phyloP scores from a whole-genome alignment of 2,329 filamentous ascomycete species.

The Fusarium palustre region DNA sequence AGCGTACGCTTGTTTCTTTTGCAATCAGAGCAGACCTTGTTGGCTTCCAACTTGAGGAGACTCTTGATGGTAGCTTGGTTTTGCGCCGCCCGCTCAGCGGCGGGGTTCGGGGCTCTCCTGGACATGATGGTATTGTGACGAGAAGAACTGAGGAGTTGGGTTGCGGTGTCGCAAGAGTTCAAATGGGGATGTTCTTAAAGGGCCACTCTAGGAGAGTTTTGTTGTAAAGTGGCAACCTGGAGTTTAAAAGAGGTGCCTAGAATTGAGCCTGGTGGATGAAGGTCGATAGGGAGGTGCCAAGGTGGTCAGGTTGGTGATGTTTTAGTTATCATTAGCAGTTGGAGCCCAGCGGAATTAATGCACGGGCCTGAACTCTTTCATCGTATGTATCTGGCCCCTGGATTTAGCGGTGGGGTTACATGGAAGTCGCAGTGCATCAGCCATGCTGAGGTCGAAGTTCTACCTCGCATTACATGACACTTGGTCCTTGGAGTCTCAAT shows the following conservation, averaged over 20 bases:
- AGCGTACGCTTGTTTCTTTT: conserved; percentile 95
- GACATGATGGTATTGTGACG: conserved; percentile 69
- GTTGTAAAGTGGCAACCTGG: conserved; percentile 44
- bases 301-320: conserved; percentile 43
- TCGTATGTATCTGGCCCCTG: conserved; percentile 36
- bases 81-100: conserved; percentile 88
- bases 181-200: not conserved
- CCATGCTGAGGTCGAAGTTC: conserved; percentile 20
- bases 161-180: conserved; percentile 2
- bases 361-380: conserved; percentile 13
- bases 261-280: conserved; percentile 15
- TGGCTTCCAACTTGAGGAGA: conserved; percentile 91
- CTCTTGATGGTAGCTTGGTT: conserved; percentile 95
- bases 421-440: conserved; percentile 6
- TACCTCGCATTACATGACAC: not conserved
- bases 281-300: conserved; percentile 48
- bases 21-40: conserved; percentile 98
- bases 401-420: conserved; percentile 16
- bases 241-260: conserved; percentile 32
- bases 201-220: conserved; percentile 23
- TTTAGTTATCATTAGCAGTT: conserved; percentile 33
- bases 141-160: not conserved
- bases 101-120: conserved; percentile 79
- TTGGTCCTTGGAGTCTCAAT: not conserved
- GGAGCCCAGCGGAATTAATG: conserved; percentile 40